A percentile compares a stretch with the other conserved stretches of the same genome.
Conservation (phyloP, 2,329 filamentous ascomycete species). For the Rhexocercosporidium sp. region DNA sequence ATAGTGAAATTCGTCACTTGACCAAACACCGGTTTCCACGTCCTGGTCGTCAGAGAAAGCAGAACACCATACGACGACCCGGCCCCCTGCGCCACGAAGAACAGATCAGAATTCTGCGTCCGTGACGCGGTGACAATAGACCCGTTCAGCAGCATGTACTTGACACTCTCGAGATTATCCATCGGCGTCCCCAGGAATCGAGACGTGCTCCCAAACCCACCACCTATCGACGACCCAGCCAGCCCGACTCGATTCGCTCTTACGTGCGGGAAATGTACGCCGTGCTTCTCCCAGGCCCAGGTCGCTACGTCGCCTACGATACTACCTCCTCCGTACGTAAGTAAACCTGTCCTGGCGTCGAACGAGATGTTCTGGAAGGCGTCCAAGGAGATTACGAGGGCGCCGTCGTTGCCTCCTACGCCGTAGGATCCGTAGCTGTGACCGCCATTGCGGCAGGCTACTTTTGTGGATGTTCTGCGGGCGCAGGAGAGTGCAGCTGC, state of each 20-base stretch:
- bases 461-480: background rate
- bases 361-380: conserved; percentile 5
- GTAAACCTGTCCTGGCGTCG: conserved; percentile 5
- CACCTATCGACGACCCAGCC: conserved; percentile 13
- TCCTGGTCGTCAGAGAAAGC: conserved; percentile 10
- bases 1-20: conserved; percentile 19
- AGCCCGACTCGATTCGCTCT: conserved; percentile 14
- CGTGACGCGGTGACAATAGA: conserved; percentile 9
- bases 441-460: conserved; percentile 14
- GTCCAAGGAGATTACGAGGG: conserved; percentile 14
- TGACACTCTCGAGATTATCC: conserved; percentile 11
- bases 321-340: conserved; percentile 11
- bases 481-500: conserved; percentile 1
- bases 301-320: conserved; percentile 15
- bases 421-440: conserved; percentile 16
- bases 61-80: conserved; percentile 13
- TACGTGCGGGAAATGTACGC: conserved; percentile 17
- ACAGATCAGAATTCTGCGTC: conserved; percentile 8
- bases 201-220: conserved; percentile 14
- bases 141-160: conserved; percentile 13
- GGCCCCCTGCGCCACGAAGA: conserved; percentile 13
- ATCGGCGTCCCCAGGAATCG: conserved; percentile 18
- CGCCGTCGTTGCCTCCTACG: conserved; percentile 16
- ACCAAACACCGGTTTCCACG: conserved; percentile 12
- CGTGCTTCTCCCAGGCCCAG: conserved; percentile 12